Evolutionary conservation across 2,329 filamentous ascomycete genomes (phyloP).

Genomic region (Aspergillus sp.): DNA sequence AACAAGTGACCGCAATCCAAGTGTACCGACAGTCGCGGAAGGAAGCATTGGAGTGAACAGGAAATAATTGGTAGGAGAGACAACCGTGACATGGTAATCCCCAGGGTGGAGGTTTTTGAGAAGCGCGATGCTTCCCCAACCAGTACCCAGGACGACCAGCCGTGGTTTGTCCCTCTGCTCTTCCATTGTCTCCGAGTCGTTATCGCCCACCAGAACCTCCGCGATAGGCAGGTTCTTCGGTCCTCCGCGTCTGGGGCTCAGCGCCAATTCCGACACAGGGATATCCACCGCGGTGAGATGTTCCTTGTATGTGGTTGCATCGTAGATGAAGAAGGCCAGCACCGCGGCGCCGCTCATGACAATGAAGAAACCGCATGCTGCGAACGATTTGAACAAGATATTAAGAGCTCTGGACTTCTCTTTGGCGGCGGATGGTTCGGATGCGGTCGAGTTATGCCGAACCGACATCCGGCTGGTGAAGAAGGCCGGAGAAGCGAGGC

Average conservation of each 20-base stretch:
- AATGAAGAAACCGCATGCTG: constrained; percentile 73
- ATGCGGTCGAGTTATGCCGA: constrained; percentile 32
- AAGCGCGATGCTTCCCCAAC: constrained; percentile 91
- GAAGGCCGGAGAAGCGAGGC: constrained; percentile 20
- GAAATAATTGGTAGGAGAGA: constrained; percentile 95
- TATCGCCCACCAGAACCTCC: constrained; percentile 83
- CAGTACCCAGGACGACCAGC: constrained; percentile 87
- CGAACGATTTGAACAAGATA: constrained; percentile 68
- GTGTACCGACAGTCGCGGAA: constrained; percentile 91
- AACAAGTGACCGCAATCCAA: constrained; percentile 86
- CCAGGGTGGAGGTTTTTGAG: constrained; percentile 86
- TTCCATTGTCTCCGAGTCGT: constrained; percentile 70
- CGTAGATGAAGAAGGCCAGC: constrained; percentile 86
- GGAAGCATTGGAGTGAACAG: constrained; percentile 98
- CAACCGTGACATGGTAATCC: constrained; percentile 92
- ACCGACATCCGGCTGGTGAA: constrained; percentile 23
- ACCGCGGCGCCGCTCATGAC: constrained; percentile 68
- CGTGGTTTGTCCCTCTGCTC: constrained; percentile 83
- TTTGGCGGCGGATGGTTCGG: constrained; percentile 19
- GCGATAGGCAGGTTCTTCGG: constrained; percentile 94
- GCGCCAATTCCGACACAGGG: constrained; percentile 77
- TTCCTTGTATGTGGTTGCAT: constrained; percentile 85
- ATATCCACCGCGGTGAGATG: constrained; percentile 67
- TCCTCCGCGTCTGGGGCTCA: constrained; percentile 78
- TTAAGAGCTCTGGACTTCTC: constrained; percentile 38